phyloP scores from a whole-genome alignment of 208 protist genomes.

The Crithidia acanthocephali region DNA sequence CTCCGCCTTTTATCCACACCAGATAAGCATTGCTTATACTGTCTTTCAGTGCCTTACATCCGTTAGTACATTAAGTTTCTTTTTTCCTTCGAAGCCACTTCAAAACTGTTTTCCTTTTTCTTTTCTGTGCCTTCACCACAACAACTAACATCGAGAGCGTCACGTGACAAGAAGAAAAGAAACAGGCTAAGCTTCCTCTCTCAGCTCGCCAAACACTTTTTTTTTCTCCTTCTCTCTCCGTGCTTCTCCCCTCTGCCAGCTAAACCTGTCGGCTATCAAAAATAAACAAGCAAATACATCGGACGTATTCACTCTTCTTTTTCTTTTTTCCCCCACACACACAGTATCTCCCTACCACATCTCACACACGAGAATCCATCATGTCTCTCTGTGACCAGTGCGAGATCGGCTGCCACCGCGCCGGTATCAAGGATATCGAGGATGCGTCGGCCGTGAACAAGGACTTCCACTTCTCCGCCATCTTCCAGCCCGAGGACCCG shows the following conservation, averaged over 20 bases:
- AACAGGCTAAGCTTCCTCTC: not conserved
- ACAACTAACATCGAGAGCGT: no score
- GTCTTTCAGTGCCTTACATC: slow-evolving; percentile 5
- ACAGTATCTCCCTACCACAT: not conserved
- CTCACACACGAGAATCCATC: not conserved
- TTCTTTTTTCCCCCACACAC: slow-evolving; percentile 1
- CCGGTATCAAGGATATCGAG: slow-evolving; percentile 73
- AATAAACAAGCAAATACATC: not conserved
- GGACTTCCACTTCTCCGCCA: slow-evolving; percentile 82
- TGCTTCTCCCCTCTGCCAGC: not conserved
- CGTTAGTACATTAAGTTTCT: not conserved
- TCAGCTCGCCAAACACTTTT: not conserved
- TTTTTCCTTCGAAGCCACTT: not conserved
- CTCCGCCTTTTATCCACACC: not conserved
- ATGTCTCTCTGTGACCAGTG: slow-evolving; percentile 77
- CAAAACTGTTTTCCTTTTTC: not conserved
- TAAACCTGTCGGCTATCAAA: not conserved
- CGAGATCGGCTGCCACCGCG: slow-evolving; percentile 59
- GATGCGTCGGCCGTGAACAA: slow-evolving; percentile 48
- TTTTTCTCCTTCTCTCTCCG: slow-evolving; percentile 6
- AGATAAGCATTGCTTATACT: not conserved
- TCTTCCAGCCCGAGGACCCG: slow-evolving; percentile 85
- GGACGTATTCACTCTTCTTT: not conserved
- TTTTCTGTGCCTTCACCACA: no score
- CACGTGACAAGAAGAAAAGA: not conserved